Percentiles rank a stretch among this genome's conserved stretches.
These are phyloP conservation scores for Solanum infundibuliforme DNA, from an alignment of 257 asterid genomes.

Conservation along the genomic window DNA sequence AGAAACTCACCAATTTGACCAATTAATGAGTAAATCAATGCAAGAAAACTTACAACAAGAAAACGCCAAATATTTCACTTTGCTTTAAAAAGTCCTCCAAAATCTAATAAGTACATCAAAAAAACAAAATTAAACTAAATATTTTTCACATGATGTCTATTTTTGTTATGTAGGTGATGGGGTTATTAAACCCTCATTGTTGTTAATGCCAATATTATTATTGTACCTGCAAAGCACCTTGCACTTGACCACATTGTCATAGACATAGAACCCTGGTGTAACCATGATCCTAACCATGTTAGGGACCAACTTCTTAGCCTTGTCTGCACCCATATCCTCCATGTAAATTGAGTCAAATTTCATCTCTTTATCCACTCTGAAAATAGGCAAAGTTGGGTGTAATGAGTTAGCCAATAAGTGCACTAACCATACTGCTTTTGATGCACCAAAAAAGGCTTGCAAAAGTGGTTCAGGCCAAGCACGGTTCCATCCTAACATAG, in stretches of 20 bases:
- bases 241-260: conserved; percentile 89
- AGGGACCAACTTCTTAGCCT: conserved; percentile 57
- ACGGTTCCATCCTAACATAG: conserved; percentile 81
- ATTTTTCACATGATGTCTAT: neutral
- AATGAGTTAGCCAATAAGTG: conserved; percentile 86
- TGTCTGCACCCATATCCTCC: conserved; percentile 91
- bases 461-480: conserved; percentile 95
- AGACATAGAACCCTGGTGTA: conserved; percentile 87
- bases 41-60: neutral
- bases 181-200: conserved; percentile 20
- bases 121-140: neutral
- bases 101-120: neutral
- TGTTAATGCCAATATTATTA: conserved; percentile 19
- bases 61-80: conserved; percentile 1
- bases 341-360: conserved; percentile 76
- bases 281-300: conserved; percentile 76
- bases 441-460: conserved; percentile 85
- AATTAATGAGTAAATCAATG: neutral
- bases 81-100: neutral
- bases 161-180: conserved; percentile 39
- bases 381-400: conserved; percentile 69
- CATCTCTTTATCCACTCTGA: conserved; percentile 64
- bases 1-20: neutral
- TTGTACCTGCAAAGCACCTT: conserved; percentile 83
- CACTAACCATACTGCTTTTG: conserved; percentile 82